Evolutionary conservation across 1,139 yeast genomes (phyloP).

Genomic region (Pichia sp.): DNA sequence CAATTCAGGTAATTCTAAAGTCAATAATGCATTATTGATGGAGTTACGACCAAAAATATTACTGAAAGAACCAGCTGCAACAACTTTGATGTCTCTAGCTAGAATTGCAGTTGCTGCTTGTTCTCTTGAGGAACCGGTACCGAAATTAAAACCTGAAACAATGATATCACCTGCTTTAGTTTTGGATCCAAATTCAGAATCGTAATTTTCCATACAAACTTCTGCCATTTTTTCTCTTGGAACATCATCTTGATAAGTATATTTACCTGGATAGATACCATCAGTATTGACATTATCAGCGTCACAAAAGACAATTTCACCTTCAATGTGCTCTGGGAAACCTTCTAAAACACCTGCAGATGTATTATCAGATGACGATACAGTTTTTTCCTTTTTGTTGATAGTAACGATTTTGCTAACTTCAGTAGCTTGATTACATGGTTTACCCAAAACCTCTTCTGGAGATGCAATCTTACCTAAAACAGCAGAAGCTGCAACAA

Average conservation of each 20-base stretch:
- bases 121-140: slow-evolving; percentile 98
- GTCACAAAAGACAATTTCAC: slow-evolving; percentile 90
- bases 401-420: slow-evolving; percentile 41
- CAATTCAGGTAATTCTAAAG: slow-evolving; percentile 86
- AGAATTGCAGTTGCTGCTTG: slow-evolving; percentile 97
- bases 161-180: slow-evolving; percentile 85
- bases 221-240: slow-evolving; percentile 93
- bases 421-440: slow-evolving; percentile 38
- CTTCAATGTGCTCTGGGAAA: slow-evolving; percentile 80
- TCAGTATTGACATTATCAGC: slow-evolving; percentile 98
- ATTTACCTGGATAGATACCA: slow-evolving; percentile 97
- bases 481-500: slow-evolving; percentile 96
- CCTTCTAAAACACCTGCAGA: slow-evolving; percentile 44
- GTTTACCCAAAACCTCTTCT: slow-evolving; percentile 62
- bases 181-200: slow-evolving; percentile 72
- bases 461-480: slow-evolving; percentile 92
- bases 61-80: slow-evolving; percentile 96
- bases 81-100: slow-evolving; percentile 87
- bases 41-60: slow-evolving; percentile 94
- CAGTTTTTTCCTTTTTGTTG: slow-evolving; percentile 27
- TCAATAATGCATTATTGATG: slow-evolving; percentile 88
- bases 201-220: slow-evolving; percentile 99
- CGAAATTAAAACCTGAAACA: slow-evolving; percentile 89
- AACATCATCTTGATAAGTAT: slow-evolving; percentile 96
- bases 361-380: slow-evolving; percentile 36